A percentile compares a stretch with the other conserved stretches of the same genome.
These are phyloP conservation scores for Hymenoscyphus scutula DNA, from an alignment of 2,329 filamentous ascomycete genomes.

Conservation along the genomic window DNA sequence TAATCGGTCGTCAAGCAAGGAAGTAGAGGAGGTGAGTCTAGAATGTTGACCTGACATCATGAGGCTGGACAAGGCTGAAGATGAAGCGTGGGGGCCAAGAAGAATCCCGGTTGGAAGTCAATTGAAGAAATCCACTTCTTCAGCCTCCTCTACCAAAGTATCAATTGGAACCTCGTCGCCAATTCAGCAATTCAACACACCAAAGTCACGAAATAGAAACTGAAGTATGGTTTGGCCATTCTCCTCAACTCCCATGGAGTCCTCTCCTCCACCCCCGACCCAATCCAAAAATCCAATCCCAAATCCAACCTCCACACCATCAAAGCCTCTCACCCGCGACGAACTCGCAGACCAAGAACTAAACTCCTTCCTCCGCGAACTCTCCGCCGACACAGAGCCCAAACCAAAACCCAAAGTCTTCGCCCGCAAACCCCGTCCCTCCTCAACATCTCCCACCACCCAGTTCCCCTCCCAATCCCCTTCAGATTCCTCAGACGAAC, in stretches of 20 bases:
- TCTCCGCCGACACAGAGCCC: conserved; percentile 29
- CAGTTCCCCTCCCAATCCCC: conserved; percentile 18
- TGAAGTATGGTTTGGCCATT: conserved; percentile 63
- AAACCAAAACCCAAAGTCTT: conserved; percentile 32
- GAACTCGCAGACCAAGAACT: conserved; percentile 37
- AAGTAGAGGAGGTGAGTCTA: neutral
- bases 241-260: conserved; percentile 34
- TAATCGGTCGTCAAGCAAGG: neutral
- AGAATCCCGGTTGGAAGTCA: neutral
- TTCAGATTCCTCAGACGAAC: conserved; percentile 15
- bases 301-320: neutral
- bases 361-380: conserved; percentile 37
- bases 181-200: neutral
- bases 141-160: conserved; percentile 14
- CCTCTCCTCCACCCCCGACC: conserved; percentile 17
- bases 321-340: conserved; percentile 29
- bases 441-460: conserved; percentile 24
- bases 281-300: neutral
- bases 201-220: too few relatives aligned
- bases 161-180: conserved; percentile 1
- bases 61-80: conserved; percentile 14
- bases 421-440: conserved; percentile 14
- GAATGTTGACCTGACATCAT: conserved; percentile 17
- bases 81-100: neutral
- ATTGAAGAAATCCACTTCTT: neutral